Conservation (phyloP, 768 basidiomycete species). For the Dentipellis fragilis region DNA sequence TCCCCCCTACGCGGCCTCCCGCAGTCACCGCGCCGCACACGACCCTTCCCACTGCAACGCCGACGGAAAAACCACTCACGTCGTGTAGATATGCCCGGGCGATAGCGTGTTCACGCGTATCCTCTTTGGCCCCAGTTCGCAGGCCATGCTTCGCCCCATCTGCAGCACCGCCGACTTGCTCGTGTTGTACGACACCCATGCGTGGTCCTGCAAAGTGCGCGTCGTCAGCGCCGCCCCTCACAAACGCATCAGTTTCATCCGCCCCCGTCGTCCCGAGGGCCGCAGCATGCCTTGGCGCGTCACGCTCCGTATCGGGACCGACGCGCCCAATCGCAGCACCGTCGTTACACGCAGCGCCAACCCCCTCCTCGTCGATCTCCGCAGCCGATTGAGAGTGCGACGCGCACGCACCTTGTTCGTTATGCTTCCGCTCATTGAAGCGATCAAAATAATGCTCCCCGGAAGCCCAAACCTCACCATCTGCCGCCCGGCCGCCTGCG, state of each 20-base stretch:
- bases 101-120: slow-evolving; percentile 73
- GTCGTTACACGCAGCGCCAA: neutral
- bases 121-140: slow-evolving; percentile 54
- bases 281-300: neutral
- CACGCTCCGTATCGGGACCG: neutral
- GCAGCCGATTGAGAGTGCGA: neutral
- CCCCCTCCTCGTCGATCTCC: neutral
- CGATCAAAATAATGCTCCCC: slow-evolving; percentile 33
- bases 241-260: neutral
- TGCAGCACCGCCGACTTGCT: slow-evolving; percentile 74
- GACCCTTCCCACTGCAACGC: neutral
- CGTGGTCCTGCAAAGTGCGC: slow-evolving; percentile 41
- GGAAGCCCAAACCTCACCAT: slow-evolving; percentile 24
- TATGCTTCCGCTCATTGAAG: slow-evolving; percentile 36
- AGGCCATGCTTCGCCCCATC: slow-evolving; percentile 77
- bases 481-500: slow-evolving; percentile 27
- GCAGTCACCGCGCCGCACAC: neutral
- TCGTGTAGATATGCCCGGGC: slow-evolving; percentile 67
- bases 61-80: slow-evolving; percentile 1
- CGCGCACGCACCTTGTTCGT: slow-evolving; percentile 48
- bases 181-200: slow-evolving; percentile 69
- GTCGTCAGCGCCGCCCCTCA: neutral
- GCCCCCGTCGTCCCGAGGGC: neutral
- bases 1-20: slow-evolving; percentile 4
- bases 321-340: neutral